Evolutionary conservation across 176 grass and related monocot genomes (phyloP).

Genomic region (Triticum aestivum): IWGSC_CS_RefSeq_v2.1 NC_057794.1:552771901-552772400

Average conservation of each 20-base stretch:
- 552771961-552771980: neutral
- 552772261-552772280: constrained; percentile 84
- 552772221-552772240: constrained; percentile 7
- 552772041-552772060: neutral
- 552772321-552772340: constrained; percentile 23
- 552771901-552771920: neutral
- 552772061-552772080: neutral
- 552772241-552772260: constrained; percentile 82
- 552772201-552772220: constrained; percentile 12
- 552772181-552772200: neutral
- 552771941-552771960: neutral
- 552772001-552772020: constrained; percentile 8
- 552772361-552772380: neutral
- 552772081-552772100: neutral
- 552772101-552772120: neutral
- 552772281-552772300: constrained; percentile 56
- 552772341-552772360: neutral
- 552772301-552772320: constrained; percentile 53
- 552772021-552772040: constrained; percentile 2
- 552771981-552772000: neutral
- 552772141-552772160: neutral
- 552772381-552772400: neutral
- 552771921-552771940: constrained; percentile 4
- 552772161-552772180: neutral
- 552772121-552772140: neutral